phyloP scores from a whole-genome alignment of 345 rosid genomes.

The Gossypium mustelinum region DNA sequence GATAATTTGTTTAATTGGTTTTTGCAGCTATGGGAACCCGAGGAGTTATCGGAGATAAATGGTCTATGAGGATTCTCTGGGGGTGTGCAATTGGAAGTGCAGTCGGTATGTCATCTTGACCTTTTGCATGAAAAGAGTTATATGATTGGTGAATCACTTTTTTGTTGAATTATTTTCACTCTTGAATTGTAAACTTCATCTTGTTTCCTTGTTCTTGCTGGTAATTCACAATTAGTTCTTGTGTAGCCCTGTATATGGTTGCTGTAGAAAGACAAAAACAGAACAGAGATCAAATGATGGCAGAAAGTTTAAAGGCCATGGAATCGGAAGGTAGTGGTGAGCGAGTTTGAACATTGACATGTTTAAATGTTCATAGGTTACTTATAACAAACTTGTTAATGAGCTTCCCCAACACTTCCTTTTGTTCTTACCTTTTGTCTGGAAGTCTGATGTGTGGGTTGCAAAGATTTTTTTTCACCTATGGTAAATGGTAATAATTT shows the following conservation, averaged over 20 bases:
- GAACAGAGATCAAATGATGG: slow-evolving; percentile 59
- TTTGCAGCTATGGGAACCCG: slow-evolving; percentile 39
- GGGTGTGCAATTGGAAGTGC: slow-evolving; percentile 71
- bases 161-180: neutral
- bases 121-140: slow-evolving; percentile 1
- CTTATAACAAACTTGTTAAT: slow-evolving; percentile 7
- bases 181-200: neutral
- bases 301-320: slow-evolving; percentile 52
- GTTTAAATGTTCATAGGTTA: slow-evolving; percentile 14
- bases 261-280: slow-evolving; percentile 71
- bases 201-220: neutral
- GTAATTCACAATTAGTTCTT: neutral
- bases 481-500: neutral
- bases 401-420: slow-evolving; percentile 1
- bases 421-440: neutral
- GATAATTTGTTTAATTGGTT: neutral
- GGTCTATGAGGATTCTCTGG: slow-evolving; percentile 82
- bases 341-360: slow-evolving; percentile 27
- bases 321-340: slow-evolving; percentile 48
- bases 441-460: neutral
- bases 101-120: slow-evolving; percentile 27
- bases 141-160: too few relatives aligned
- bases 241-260: slow-evolving; percentile 75
- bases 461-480: neutral
- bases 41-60: slow-evolving; percentile 62